Conservation (phyloP, 139 green algal genomes). For the Chlorella sp. region DNA sequence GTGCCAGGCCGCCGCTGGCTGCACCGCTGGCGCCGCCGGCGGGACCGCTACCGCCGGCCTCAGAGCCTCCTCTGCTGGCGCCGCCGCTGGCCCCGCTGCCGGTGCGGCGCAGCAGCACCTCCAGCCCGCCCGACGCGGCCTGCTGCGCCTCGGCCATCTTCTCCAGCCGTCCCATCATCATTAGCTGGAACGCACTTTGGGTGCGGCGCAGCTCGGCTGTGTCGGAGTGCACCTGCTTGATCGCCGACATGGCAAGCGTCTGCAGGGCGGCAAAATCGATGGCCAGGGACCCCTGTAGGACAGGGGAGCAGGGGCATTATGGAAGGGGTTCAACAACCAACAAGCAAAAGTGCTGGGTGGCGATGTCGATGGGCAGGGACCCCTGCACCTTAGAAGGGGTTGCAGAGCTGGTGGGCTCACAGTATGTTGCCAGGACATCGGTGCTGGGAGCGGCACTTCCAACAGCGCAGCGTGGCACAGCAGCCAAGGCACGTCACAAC, state of each 20-base stretch:
- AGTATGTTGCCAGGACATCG: too few species aligned
- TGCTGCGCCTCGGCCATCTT: not conserved
- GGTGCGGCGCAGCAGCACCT: not conserved
- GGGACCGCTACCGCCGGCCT: not conserved
- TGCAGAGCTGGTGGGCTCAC: too few species aligned
- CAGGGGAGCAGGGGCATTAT: not conserved
- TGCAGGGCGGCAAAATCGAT: not conserved
- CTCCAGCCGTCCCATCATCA: not conserved
- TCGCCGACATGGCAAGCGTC: not conserved
- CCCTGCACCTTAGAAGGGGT: too few species aligned
- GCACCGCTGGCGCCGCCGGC: not conserved
- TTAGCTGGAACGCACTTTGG: not conserved
- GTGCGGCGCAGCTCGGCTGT: not conserved
- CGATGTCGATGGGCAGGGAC: too few species aligned
- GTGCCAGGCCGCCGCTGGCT: not conserved
- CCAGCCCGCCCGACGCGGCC: not conserved
- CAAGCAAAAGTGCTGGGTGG: too few species aligned
- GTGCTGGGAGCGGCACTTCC: too few species aligned
- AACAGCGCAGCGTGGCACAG: not conserved
- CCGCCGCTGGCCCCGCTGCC: not conserved
- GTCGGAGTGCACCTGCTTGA: not conserved
- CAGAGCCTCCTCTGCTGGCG: not conserved
- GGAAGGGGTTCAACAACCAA: too few species aligned
- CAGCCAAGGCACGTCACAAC: not conserved
- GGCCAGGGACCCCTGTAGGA: not conserved